Percentiles rank a stretch among this genome's conserved stretches.
These are phyloP conservation scores for Lachnellula suecica DNA, from an alignment of 2,329 filamentous ascomycete genomes.

Conservation along the genomic window DNA sequence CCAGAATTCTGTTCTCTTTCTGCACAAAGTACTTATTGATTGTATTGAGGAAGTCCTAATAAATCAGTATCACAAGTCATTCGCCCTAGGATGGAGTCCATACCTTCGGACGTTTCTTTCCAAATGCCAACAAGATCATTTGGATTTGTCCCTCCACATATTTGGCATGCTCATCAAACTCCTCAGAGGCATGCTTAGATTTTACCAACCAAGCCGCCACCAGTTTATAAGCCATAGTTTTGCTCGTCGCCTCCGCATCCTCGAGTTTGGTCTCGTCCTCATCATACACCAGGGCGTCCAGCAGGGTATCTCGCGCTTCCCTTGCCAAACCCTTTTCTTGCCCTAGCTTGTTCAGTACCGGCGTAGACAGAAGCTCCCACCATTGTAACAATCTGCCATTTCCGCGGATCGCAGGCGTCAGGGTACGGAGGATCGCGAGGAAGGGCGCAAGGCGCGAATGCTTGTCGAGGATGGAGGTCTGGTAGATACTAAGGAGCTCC, in stretches of 20 bases:
- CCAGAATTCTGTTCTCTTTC: slow-evolving; percentile 61
- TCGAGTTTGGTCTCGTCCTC: slow-evolving; percentile 53
- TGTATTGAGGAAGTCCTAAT: slow-evolving; percentile 62
- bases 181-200: slow-evolving; percentile 36
- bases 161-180: slow-evolving; percentile 42
- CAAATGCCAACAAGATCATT: slow-evolving; percentile 44
- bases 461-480: slow-evolving; percentile 58
- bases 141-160: slow-evolving; percentile 44
- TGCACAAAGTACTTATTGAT: slow-evolving; percentile 67
- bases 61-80: slow-evolving; percentile 23
- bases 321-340: slow-evolving; percentile 63
- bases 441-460: slow-evolving; percentile 64
- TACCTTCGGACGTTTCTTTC: slow-evolving; percentile 67
- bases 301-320: slow-evolving; percentile 63
- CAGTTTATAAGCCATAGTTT: slow-evolving; percentile 55
- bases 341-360: slow-evolving; percentile 54
- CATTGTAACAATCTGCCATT: slow-evolving; percentile 65
- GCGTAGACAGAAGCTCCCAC: slow-evolving; percentile 65
- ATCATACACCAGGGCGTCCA: slow-evolving; percentile 64
- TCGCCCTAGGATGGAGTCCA: neutral
- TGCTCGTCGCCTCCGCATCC: slow-evolving; percentile 42
- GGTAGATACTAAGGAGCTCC: slow-evolving; percentile 67
- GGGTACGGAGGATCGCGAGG: slow-evolving; percentile 61
- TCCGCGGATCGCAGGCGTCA: slow-evolving; percentile 64
- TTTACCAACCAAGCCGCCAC: slow-evolving; percentile 58